phyloP scores from a whole-genome alignment of 2,329 filamentous ascomycete species.

The Mycosphaerella sp. region DNA sequence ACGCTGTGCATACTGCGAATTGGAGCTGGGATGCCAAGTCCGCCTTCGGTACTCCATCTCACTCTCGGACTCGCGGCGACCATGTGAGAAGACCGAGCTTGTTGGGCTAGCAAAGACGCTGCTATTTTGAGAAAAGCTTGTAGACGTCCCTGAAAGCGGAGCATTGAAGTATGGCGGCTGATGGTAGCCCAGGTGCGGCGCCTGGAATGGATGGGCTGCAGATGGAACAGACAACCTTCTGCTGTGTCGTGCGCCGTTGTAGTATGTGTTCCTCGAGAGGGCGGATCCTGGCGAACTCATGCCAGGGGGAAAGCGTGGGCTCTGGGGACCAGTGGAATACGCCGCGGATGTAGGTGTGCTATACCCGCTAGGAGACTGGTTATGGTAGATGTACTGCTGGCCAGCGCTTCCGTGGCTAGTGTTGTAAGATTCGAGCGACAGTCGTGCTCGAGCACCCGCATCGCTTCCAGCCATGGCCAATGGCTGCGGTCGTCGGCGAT shows the following conservation, averaged over 20 bases:
- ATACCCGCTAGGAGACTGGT: slow-evolving; percentile 65
- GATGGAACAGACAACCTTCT: slow-evolving; percentile 80
- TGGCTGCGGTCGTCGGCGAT: slow-evolving; percentile 68
- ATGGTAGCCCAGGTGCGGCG: slow-evolving; percentile 50
- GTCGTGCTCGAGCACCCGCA: slow-evolving; percentile 52
- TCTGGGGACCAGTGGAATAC: slow-evolving; percentile 69
- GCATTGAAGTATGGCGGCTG: slow-evolving; percentile 50
- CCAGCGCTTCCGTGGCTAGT: slow-evolving; percentile 59
- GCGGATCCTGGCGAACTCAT: slow-evolving; percentile 67
- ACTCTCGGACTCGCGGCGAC: slow-evolving; percentile 59
- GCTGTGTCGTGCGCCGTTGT: slow-evolving; percentile 63
- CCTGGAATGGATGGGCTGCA: slow-evolving; percentile 65
- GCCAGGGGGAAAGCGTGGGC: slow-evolving; percentile 64
- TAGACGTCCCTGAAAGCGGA: slow-evolving; percentile 50
- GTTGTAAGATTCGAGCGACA: slow-evolving; percentile 59
- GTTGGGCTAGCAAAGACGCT: slow-evolving; percentile 63
- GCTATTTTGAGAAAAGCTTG: slow-evolving; percentile 51
- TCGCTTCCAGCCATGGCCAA: slow-evolving; percentile 71
- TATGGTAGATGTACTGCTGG: slow-evolving; percentile 58
- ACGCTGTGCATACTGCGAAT: slow-evolving; percentile 53
- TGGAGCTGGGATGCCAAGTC: slow-evolving; percentile 83
- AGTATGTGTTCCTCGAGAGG: slow-evolving; percentile 63
- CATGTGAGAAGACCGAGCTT: slow-evolving; percentile 55
- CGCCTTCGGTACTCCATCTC: slow-evolving; percentile 76
- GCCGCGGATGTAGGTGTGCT: slow-evolving; percentile 79